Evolutionary conservation across 1,284 basidiomycete species (phyloP).

Genomic region (Neonothopanus nambi): DNA sequence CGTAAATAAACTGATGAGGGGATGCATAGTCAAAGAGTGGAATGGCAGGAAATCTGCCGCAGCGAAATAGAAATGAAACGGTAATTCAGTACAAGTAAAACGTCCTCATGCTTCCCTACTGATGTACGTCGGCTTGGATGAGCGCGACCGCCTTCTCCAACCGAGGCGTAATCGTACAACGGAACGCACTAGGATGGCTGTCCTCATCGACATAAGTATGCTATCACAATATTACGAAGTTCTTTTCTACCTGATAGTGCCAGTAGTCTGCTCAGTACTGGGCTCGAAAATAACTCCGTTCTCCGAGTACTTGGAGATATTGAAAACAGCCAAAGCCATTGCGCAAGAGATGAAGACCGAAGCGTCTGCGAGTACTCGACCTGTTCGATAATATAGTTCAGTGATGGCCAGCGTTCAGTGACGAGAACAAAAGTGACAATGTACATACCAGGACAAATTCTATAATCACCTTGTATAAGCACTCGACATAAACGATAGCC

Average conservation of each 20-base stretch:
- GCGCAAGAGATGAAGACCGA: conserved; percentile 32
- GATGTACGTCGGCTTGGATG: conserved; percentile 15
- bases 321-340: conserved; percentile 31
- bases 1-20: too few species aligned
- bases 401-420: too few species aligned
- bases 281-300: conserved; percentile 21
- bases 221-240: background rate
- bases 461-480: conserved; percentile 2
- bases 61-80: background rate
- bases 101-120: background rate
- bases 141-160: conserved; percentile 14
- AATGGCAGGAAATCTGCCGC: too few species aligned
- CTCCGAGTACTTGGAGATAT: conserved; percentile 28
- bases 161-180: conserved; percentile 18
- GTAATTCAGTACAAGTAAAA: background rate
- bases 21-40: too few species aligned
- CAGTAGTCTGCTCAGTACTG: conserved; percentile 15
- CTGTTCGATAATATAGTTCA: background rate
- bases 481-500: background rate
- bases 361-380: conserved; percentile 30
- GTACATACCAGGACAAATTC: conserved; percentile 25
- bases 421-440: background rate
- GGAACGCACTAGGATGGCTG: conserved; percentile 20
- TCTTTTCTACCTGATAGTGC: conserved; percentile 20
- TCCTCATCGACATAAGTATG: background rate